These are phyloP conservation scores for Metarhizium guizhouense DNA, from an alignment of 2,329 filamentous ascomycete genomes.

Conservation along the genomic window DNA sequence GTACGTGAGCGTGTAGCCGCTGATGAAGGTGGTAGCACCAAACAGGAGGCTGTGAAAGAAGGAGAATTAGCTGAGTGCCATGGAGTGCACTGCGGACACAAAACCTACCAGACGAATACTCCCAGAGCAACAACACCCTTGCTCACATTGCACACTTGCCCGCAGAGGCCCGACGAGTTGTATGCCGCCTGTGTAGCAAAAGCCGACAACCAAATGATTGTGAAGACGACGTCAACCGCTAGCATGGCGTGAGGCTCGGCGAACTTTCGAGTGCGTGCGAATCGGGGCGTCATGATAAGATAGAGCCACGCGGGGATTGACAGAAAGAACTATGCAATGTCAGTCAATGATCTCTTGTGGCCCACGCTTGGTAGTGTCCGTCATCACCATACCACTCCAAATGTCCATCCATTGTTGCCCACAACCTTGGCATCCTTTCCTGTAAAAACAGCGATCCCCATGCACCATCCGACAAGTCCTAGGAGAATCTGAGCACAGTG, in stretches of 20 bases:
- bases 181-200: constrained; percentile 58
- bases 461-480: constrained; percentile 45
- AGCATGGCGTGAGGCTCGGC: constrained; percentile 56
- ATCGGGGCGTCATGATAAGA: constrained; percentile 55
- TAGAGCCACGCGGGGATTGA: constrained; percentile 56
- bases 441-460: constrained; percentile 52
- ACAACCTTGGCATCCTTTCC: constrained; percentile 38
- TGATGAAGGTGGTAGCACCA: constrained; percentile 42
- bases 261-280: constrained; percentile 49
- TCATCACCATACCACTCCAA: constrained; percentile 45
- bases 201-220: constrained; percentile 56
- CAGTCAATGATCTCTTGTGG: not conserved
- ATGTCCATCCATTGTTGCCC: constrained; percentile 54
- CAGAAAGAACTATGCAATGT: constrained; percentile 47
- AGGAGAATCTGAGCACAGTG: constrained; percentile 47
- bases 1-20: constrained; percentile 51
- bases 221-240: constrained; percentile 46
- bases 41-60: constrained; percentile 42
- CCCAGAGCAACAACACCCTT: constrained; percentile 54
- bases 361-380: not conserved
- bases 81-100: not conserved
- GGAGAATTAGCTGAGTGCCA: not conserved
- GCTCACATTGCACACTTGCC: constrained; percentile 48
- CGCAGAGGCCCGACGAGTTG: constrained; percentile 48
- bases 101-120: constrained; percentile 52